Evolutionary conservation across 2,329 filamentous ascomycete species (phyloP).

Genomic region (Aureobasidium lini): DNA sequence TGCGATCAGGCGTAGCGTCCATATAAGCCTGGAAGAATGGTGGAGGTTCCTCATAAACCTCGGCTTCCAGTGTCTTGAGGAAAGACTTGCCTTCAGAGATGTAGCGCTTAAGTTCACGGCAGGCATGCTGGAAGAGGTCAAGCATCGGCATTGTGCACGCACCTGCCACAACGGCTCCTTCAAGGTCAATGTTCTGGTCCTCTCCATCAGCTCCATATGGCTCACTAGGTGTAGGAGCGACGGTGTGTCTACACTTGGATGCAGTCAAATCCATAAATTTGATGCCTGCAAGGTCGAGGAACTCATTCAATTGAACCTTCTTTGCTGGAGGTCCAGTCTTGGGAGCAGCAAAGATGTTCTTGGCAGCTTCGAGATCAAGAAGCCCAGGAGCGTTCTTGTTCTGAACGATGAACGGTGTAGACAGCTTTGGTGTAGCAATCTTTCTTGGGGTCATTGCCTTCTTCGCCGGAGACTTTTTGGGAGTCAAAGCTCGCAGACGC

Average conservation of each 20-base stretch:
- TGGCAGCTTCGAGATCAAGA: constrained; percentile 18
- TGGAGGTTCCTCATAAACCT: constrained; percentile 85
- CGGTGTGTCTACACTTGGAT: constrained; percentile 83
- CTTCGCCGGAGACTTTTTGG: constrained; percentile 29
- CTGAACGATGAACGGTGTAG: constrained; percentile 13
- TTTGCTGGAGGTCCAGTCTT: constrained; percentile 18
- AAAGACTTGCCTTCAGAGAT: constrained; percentile 88
- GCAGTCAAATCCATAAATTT: constrained; percentile 93
- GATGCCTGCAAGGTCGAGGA: constrained; percentile 90
- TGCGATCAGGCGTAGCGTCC: constrained; percentile 73
- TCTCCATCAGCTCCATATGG: constrained; percentile 20
- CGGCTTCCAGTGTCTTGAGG: constrained; percentile 81
- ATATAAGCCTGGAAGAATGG: constrained; percentile 88
- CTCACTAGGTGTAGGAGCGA: constrained; percentile 44
- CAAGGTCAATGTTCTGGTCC: constrained; percentile 39
- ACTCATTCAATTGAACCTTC: constrained; percentile 68
- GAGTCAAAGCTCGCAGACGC: constrained; percentile 24
- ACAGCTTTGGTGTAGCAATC: constrained; percentile 30
- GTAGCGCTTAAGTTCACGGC: constrained; percentile 91
- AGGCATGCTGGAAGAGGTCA: constrained; percentile 89
- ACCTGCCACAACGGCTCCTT: constrained; percentile 77
- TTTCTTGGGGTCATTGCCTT: constrained; percentile 34
- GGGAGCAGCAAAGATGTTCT: constrained; percentile 20
- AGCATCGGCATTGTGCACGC: constrained; percentile 89
- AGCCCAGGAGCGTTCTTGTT: constrained; percentile 19